These are phyloP conservation scores for Deinandra increscens DNA, from an alignment of 129 eudicot genomes.

Conservation along the genomic window DNA sequence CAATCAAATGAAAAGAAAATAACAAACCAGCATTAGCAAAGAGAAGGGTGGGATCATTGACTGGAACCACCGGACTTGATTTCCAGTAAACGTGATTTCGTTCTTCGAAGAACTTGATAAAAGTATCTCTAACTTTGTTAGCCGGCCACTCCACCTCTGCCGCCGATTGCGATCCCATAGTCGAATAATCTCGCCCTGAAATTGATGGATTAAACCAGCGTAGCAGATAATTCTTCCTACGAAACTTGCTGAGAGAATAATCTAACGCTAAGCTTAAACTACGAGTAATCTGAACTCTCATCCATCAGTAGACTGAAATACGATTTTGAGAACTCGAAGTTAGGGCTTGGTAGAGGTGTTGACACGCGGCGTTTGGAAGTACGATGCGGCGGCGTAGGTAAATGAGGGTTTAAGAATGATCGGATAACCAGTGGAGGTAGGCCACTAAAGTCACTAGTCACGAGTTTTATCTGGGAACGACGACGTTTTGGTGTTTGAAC, in stretches of 20 bases:
- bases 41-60: constrained; percentile 86
- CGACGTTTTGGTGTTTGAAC: too few species aligned
- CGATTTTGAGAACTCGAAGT: background rate
- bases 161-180: constrained; percentile 55
- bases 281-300: constrained; percentile 26
- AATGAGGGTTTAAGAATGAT: constrained; percentile 24
- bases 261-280: constrained; percentile 14
- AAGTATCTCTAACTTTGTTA: constrained; percentile 57
- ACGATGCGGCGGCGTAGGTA: constrained; percentile 23
- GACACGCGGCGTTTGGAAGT: background rate
- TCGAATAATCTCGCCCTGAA: constrained; percentile 1
- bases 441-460: too few species aligned
- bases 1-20: background rate
- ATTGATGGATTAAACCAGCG: background rate
- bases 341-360: background rate
- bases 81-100: constrained; percentile 61
- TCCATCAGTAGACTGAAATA: constrained; percentile 26
- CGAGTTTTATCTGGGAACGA: too few species aligned
- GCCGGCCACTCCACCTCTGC: constrained; percentile 81
- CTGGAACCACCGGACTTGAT: constrained; percentile 97
- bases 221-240: background rate
- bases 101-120: constrained; percentile 53
- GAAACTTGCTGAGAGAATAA: background rate
- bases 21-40: constrained; percentile 90
- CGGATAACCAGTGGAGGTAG: constrained; percentile 3